phyloP scores from a whole-genome alignment of 208 protist species.

The Trypanosoma conorhini region DNA sequence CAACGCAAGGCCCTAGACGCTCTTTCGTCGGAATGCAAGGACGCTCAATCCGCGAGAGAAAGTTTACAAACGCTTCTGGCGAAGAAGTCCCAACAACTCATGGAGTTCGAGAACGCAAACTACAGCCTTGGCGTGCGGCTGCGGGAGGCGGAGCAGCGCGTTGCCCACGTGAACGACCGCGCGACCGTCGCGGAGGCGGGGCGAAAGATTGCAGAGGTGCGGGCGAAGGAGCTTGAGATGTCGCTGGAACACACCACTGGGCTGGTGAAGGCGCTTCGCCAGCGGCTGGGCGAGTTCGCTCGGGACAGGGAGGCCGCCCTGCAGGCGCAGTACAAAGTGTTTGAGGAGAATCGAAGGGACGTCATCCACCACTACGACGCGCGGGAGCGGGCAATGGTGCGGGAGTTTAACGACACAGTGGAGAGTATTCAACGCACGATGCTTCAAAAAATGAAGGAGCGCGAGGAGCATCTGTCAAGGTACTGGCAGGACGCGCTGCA shows the following conservation, averaged over 20 bases:
- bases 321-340: constrained; percentile 38
- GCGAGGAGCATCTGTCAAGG: constrained; percentile 42
- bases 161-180: constrained; percentile 24
- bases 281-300: constrained; percentile 14
- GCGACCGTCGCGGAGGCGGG: constrained; percentile 25
- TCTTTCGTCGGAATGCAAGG: constrained; percentile 20
- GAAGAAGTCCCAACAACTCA: constrained; percentile 25
- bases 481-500: constrained; percentile 38
- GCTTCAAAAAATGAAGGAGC: constrained; percentile 33
- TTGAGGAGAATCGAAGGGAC: constrained; percentile 37
- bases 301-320: constrained; percentile 25
- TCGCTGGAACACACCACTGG: constrained; percentile 23
- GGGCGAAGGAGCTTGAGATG: constrained; percentile 28
- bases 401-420: constrained; percentile 33
- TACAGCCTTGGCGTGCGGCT: constrained; percentile 22
- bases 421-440: constrained; percentile 31
- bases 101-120: constrained; percentile 15
- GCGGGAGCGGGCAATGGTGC: constrained; percentile 33
- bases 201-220: constrained; percentile 28
- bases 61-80: constrained; percentile 6
- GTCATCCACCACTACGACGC: constrained; percentile 43
- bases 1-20: constrained; percentile 22
- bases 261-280: constrained; percentile 21
- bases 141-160: constrained; percentile 20
- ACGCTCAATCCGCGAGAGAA: constrained; percentile 11